Conservation (phyloP, 768 basidiomycete genomes). For the Kwoniella botswanensis region DNA sequence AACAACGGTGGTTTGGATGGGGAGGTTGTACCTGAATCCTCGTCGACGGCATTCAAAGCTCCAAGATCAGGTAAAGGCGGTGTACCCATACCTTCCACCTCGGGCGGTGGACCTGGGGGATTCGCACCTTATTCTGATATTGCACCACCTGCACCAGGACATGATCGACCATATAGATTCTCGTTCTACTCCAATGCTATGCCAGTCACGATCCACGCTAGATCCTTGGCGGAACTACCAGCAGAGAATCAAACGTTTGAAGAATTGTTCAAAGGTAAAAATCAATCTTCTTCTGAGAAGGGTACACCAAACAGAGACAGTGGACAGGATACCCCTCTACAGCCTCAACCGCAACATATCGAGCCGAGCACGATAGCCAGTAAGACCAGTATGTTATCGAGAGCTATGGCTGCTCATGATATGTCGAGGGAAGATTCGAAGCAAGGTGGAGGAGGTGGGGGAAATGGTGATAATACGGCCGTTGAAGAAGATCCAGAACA, state of each 20-base stretch:
- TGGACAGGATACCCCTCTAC: slow-evolving; percentile 19
- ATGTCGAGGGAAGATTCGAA: slow-evolving; percentile 7
- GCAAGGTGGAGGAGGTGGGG: slow-evolving; percentile 19
- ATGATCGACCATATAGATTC: slow-evolving; percentile 93
- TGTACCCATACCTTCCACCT: not conserved
- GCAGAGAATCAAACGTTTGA: slow-evolving; percentile 92
- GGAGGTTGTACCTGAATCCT: slow-evolving; percentile 26
- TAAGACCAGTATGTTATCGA: slow-evolving; percentile 46
- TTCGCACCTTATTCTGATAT: slow-evolving; percentile 49
- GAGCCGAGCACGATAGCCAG: slow-evolving; percentile 15
- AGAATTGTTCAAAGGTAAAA: slow-evolving; percentile 71
- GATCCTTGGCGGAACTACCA: slow-evolving; percentile 88
- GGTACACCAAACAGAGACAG: slow-evolving; percentile 8
- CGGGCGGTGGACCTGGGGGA: slow-evolving; percentile 2
- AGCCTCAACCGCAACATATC: slow-evolving; percentile 5
- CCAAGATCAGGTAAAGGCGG: slow-evolving; percentile 49
- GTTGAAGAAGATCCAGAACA: slow-evolving; percentile 67
- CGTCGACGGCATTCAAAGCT: slow-evolving; percentile 41
- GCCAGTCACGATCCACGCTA: slow-evolving; percentile 90
- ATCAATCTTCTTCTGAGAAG: slow-evolving; percentile 18
- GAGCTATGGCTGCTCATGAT: slow-evolving; percentile 24
- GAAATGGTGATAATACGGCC: slow-evolving; percentile 23
- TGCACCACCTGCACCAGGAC: slow-evolving; percentile 59
- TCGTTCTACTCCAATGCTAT: slow-evolving; percentile 96
- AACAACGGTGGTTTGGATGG: slow-evolving; percentile 26